Conservation (phyloP, 129 eudicot species). For the Flaveria trinervia region DNA sequence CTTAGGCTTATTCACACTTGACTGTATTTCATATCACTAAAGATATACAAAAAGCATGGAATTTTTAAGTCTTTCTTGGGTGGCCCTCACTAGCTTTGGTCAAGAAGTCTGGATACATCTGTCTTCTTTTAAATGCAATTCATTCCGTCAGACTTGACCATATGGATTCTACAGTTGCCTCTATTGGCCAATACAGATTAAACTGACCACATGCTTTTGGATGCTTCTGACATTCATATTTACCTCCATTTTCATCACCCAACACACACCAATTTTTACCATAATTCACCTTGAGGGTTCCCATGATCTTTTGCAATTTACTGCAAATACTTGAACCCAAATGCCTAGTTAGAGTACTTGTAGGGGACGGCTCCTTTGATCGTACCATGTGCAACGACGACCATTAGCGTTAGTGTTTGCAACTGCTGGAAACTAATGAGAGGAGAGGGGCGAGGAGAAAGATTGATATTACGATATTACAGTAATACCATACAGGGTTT, state of each 20-base stretch:
- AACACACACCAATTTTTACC: conserved; percentile 29
- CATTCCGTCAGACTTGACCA: conserved; percentile 52
- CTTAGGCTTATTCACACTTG: too few species aligned
- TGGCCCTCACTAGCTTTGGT: conserved; percentile 24
- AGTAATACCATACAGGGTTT: too few species aligned
- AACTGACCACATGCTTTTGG: conserved; percentile 33
- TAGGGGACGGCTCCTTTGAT: too few species aligned
- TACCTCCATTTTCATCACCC: conserved; percentile 6
- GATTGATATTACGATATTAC: too few species aligned
- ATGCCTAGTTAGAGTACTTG: too few species aligned
- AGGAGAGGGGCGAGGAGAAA: too few species aligned
- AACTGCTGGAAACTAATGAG: too few species aligned
- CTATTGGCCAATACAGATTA: conserved; percentile 45
- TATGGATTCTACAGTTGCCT: conserved; percentile 41
- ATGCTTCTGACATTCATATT: conserved; percentile 18
- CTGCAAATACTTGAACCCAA: too few species aligned
- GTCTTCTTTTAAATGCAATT: conserved; percentile 23
- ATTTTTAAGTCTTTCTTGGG: conserved; percentile 12
- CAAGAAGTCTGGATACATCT: conserved; percentile 25
- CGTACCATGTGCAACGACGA: too few species aligned
- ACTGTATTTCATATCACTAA: too few species aligned
- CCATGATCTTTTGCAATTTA: conserved; percentile 20
- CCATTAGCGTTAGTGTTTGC: too few species aligned
- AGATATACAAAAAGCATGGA: conserved; percentile 22
- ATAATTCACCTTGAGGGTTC: conserved; percentile 22